Conservation (phyloP, 345 rosid species). For the Fremontodendron californicum region DNA sequence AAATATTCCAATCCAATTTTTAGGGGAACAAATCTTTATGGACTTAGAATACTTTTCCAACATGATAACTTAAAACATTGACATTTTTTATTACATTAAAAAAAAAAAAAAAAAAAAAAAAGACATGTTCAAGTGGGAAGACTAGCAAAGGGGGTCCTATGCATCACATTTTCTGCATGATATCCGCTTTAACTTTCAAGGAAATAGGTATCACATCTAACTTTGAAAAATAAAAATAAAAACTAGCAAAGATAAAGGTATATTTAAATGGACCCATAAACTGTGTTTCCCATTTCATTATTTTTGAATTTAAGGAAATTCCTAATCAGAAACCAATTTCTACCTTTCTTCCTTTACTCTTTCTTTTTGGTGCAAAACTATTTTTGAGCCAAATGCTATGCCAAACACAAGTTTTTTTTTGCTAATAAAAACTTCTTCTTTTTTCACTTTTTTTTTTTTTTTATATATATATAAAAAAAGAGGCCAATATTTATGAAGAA, state of each 20-base stretch:
- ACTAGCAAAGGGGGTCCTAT: background rate
- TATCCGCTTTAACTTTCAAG: slow-evolving; percentile 9
- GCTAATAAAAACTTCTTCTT: too few relatives aligned
- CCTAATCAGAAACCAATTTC: slow-evolving; percentile 21
- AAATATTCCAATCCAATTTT: slow-evolving; percentile 1
- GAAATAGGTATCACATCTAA: slow-evolving; percentile 10
- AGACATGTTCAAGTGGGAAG: slow-evolving; percentile 5
- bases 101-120: background rate
- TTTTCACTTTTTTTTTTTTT: too few relatives aligned
- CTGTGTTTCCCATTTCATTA: background rate
- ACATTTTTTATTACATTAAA: background rate
- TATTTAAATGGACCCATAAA: slow-evolving; percentile 15
- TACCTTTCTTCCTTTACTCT: background rate
- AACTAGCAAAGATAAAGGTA: background rate
- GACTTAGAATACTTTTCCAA: background rate
- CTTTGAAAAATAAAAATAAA: slow-evolving; percentile 4
- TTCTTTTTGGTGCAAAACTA: background rate
- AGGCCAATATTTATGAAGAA: too few relatives aligned
- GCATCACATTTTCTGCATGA: background rate
- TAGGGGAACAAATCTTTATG: background rate
- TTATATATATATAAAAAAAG: too few relatives aligned
- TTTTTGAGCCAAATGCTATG: too few relatives aligned
- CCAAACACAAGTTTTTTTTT: too few relatives aligned
- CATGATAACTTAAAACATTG: background rate
- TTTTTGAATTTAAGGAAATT: slow-evolving; percentile 15